Base-by-base conservation (phyloP, 2,329 filamentous ascomycete species). In the Nemania diffusa region DNA sequence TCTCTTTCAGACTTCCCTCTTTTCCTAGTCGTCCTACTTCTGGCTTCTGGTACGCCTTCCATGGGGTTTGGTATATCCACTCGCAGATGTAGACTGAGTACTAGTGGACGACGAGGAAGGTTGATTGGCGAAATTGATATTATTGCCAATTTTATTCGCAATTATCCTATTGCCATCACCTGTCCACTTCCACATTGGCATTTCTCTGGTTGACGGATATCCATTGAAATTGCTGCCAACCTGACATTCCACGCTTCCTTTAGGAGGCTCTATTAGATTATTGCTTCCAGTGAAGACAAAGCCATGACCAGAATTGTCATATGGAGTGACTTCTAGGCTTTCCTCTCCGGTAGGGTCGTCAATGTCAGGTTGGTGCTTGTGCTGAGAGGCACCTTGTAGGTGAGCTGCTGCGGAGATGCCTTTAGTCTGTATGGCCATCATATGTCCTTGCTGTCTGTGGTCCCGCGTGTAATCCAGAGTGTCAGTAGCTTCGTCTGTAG, bases 1-100 rank as follows among this genome's bases (percentile, higher is more conserved):
- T n/a, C 15, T 50, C 46, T 26, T 50, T 50, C 46, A 27, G 46
- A 27, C 20, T 50, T 26, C 22, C 46, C 22, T 9, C 46, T 50
- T 50, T 50, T 50, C 46, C 46, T 50, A 27, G 46, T 27, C 22
- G 44, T 48, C 44, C 17, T 48, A 48, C 44, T 22, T 48, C n/a
- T 48, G 44, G 44, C 44, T 34, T 34, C 5, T 34, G 32, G 5
- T 34, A 11, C 32, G 32, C 11, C 11, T 5, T 34, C n/a, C n/a
- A n/a, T 34, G 5, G 32, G 5, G 32, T 34, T 11, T 34, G 32
- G 5, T 34, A 5, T 34, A 5, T 34, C 32, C 32, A 34, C 32
- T 11, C 32, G 5, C 11, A 22, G 44, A 48, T 48, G 44, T 48
- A 48, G n/a, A 22, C 22, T 22, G 44, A 48, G n/a, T 48, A 48